These are phyloP conservation scores for Colletotrichum theobromicola DNA, from an alignment of 2,329 filamentous ascomycete species.

Conservation along the genomic window DNA sequence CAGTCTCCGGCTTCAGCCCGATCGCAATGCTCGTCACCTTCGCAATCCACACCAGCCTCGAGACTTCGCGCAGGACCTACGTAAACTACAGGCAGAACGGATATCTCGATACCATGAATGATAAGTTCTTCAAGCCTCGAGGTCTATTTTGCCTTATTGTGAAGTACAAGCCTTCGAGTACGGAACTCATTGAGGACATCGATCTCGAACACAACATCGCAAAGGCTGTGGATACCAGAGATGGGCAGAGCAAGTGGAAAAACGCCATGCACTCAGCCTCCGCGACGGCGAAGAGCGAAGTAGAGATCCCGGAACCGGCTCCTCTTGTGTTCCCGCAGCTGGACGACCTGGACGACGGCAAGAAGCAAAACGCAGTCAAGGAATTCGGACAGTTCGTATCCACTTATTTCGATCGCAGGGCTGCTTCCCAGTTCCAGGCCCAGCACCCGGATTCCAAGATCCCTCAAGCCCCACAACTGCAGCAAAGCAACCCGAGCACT, in stretches of 20 bases:
- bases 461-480: neutral
- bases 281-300: neutral
- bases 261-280: neutral
- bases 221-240: neutral
- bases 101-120: neutral
- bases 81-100: neutral
- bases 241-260: neutral
- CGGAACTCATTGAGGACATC: neutral
- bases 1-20: neutral
- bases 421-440: neutral
- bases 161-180: neutral
- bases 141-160: neutral
- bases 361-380: neutral
- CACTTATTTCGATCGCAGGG: neutral
- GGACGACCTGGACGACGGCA: neutral
- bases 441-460: neutral
- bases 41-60: neutral
- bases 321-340: neutral
- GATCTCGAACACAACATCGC: neutral
- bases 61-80: neutral
- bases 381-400: neutral
- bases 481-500: neutral
- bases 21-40: neutral
- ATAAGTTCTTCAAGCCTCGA: neutral
- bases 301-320: neutral